Evolutionary conservation across 2,329 filamentous ascomycete species (phyloP), one percentile per base, ranked within the genome.

Genomic region (Pseudocercospora eumusae): DNA sequence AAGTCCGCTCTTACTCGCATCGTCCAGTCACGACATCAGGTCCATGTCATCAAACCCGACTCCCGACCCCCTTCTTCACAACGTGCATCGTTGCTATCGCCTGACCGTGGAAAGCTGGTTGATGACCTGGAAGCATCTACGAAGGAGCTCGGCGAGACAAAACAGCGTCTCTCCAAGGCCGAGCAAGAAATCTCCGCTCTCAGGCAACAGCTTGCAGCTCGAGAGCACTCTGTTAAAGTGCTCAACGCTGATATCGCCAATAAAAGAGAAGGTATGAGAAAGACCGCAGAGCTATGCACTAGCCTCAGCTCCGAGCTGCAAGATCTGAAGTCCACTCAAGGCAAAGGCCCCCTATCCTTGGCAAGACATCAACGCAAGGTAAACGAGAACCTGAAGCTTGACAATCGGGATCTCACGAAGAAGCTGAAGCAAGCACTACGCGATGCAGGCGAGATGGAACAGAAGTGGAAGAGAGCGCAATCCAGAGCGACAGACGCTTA

Each of bases 251-350:
- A 60, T 4, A 54, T 31, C 10, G 42, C 53, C 9, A 57, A 60
- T 10, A 56, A 60, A 45, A 60, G 57, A 47, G 53, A 54, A 15
- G 61, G 61, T 13, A 60, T 63, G 57, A 45, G 60, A 33, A 45
- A 53, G 42, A 57, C 61, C 13, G 56, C 60, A 57, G 28, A 45
- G 8, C 52, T 52, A 18, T 60, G 60, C 25, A 60, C 20, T 25
- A 45, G 31, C 27, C 57, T 53, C 8, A 50, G 49, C 9, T 60
- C 55, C 18, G 61, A 63, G 45, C 57, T 63, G 8, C 25, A 45
- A 11, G 55, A 47, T 5, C 20, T 60, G 20, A 59, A 59, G 18
- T 31, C 23, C n/a, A 52, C 40, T 13, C 53, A 42, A 9, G 52
- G 49, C 57, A 49, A 45, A 42, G 50, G 57, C 11, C 50, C 57